Evolutionary conservation across 164 flowering plant species (phyloP).

Genomic region (Saururus chinensis): DNA sequence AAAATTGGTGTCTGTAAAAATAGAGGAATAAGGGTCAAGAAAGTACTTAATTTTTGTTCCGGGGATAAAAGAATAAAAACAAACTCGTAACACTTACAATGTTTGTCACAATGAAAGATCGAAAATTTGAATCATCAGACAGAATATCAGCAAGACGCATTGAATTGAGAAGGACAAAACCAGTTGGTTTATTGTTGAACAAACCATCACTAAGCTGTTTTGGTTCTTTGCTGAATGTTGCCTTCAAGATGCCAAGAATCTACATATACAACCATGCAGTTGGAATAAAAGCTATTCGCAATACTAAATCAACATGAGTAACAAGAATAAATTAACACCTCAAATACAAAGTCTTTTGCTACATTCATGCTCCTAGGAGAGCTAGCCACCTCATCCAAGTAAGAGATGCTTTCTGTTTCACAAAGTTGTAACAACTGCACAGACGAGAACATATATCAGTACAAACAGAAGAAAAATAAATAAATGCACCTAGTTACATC

Average conservation of each 20-base stretch:
- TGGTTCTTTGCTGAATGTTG: slow-evolving; percentile 32
- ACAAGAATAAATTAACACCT: slow-evolving; percentile 33
- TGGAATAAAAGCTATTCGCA: too few species aligned
- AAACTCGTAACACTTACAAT: slow-evolving; percentile 46
- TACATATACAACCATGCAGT: slow-evolving; percentile 20
- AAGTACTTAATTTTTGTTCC: not conserved
- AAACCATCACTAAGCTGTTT: slow-evolving; percentile 16
- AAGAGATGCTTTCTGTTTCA: slow-evolving; percentile 90
- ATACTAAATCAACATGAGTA: not conserved
- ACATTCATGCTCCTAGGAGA: slow-evolving; percentile 53
- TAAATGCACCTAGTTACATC: not conserved
- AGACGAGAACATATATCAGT: not conserved
- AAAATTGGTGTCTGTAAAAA: slow-evolving; percentile 64
- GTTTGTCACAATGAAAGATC: slow-evolving; percentile 55
- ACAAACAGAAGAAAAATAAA: too few species aligned
- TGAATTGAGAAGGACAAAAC: slow-evolving; percentile 76
- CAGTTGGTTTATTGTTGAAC: slow-evolving; percentile 45
- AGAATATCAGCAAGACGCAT: slow-evolving; percentile 88
- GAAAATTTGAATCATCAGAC: slow-evolving; percentile 96
- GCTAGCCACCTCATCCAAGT: slow-evolving; percentile 89
- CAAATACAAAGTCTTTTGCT: slow-evolving; percentile 63
- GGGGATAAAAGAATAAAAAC: not conserved
- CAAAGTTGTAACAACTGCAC: slow-evolving; percentile 84
- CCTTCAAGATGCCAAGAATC: slow-evolving; percentile 74
- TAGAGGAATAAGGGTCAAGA: slow-evolving; percentile 3